Base-by-base conservation (phyloP, 1,284 basidiomycete genomes). In the Puccinia coronata region DNA sequence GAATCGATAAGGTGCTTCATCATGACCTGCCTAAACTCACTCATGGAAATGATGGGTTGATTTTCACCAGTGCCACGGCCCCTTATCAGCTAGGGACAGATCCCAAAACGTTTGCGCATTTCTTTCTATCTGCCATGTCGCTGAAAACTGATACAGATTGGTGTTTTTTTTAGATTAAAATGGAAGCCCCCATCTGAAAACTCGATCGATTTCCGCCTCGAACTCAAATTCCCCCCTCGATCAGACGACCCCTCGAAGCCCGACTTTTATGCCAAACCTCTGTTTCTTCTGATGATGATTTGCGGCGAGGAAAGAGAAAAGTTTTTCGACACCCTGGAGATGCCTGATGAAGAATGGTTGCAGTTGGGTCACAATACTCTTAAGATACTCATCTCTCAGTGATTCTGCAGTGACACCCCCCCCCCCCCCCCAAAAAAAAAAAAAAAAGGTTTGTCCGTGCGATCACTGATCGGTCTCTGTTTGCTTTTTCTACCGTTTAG, bases 131-230 rank as follows among this genome's bases (percentile, higher is more conserved):
- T 18, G 23, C 18, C 25, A 28, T 18, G 49, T 1, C 0, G 20
- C 43, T 53, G 34, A 43, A 47, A 67, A 55, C 47, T 25, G 39
- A 12, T 43, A 8, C 41, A 75, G 23, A 41, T 14, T 2, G 0
- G 36, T 25, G 51, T 2, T 9, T 20, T 0, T 28, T n/a, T 57
- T 85, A 97, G 95, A 83, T 87, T 98, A 84, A 99, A 99, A 86
- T 99, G 97, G 97, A 99, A 99, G 87, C 96, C 96, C 0, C 95
- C 97, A 2, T 93, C 92, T 2, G 97, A 99, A 85, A 99, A 99
- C 86, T 95, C 95, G 3, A 93, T 99, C 85, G 97, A 99, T 87
- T 99, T 99, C 88, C 94, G 94, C 86, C 91, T 99, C 20, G 90
- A 96, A 75, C 89, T 99, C 25, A 91, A 94, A 51, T 99, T 99